A percentile compares a stretch with the other conserved stretches of the same genome.
Evolutionary conservation across 257 asterid species (phyloP).

Genomic region (Thymus mandschuricus): DNA sequence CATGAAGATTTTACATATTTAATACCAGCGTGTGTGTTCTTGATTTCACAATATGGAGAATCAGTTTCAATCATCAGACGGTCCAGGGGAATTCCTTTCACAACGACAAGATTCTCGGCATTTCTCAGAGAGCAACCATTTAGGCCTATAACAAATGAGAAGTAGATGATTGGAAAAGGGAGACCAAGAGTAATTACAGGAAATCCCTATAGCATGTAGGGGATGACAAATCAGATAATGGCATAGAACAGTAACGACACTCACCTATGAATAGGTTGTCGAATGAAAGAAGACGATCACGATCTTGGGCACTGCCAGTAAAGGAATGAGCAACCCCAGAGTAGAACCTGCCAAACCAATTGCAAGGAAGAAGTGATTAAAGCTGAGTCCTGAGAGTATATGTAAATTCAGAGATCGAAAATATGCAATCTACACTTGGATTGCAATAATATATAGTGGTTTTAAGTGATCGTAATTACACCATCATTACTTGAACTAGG

Average conservation of each 20-base stretch:
- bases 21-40: slow-evolving; percentile 86
- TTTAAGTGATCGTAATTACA: background rate
- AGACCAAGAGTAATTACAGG: background rate
- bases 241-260: slow-evolving; percentile 21
- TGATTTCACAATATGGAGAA: slow-evolving; percentile 95
- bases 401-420: background rate
- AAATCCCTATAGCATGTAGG: background rate
- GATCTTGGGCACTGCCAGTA: slow-evolving; percentile 86
- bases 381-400: slow-evolving; percentile 8
- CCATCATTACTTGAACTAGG: background rate
- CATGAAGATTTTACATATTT: slow-evolving; percentile 70
- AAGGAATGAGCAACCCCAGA: slow-evolving; percentile 95
- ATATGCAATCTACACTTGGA: slow-evolving; percentile 13
- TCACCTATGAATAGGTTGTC: slow-evolving; percentile 76
- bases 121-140: slow-evolving; percentile 91
- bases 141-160: slow-evolving; percentile 51
- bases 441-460: slow-evolving; percentile 1
- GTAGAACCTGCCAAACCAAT: slow-evolving; percentile 56
- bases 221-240: slow-evolving; percentile 26
- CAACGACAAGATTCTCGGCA: slow-evolving; percentile 83
- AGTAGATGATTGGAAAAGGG: slow-evolving; percentile 1
- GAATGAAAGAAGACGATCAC: slow-evolving; percentile 77
- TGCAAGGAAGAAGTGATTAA: slow-evolving; percentile 18
- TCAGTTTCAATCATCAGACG: slow-evolving; percentile 95
- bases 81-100: slow-evolving; percentile 78